Conservation (phyloP, 1,284 basidiomycete species). For the Waitea zeae region DNA sequence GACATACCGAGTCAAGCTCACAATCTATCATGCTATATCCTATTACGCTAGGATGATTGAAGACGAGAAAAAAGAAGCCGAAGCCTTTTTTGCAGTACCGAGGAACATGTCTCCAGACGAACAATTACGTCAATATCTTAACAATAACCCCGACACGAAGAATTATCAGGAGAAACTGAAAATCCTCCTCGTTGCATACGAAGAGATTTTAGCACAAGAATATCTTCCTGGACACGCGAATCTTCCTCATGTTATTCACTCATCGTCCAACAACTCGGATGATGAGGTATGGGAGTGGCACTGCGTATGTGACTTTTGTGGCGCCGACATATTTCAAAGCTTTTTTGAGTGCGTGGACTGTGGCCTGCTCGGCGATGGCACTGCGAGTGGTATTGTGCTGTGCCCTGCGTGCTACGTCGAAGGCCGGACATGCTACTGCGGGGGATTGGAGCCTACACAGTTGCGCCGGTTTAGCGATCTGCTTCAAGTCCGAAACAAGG, state of each 20-base stretch:
- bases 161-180: too few species aligned
- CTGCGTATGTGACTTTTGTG: constrained; percentile 59
- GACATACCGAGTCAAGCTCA: constrained; percentile 52
- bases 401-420: constrained; percentile 61
- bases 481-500: constrained; percentile 21
- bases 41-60: too few species aligned
- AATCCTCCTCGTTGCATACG: constrained; percentile 32
- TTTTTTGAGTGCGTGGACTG: constrained; percentile 52
- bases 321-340: constrained; percentile 59
- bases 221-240: constrained; percentile 18
- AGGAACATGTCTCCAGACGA: too few species aligned
- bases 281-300: too few species aligned
- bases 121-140: too few species aligned
- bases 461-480: constrained; percentile 23
- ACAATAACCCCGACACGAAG: too few species aligned
- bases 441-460: constrained; percentile 38
- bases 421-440: constrained; percentile 48
- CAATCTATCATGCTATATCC: constrained; percentile 34
- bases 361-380: constrained; percentile 7
- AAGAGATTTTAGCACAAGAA: constrained; percentile 40
- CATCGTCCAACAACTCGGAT: constrained; percentile 1
- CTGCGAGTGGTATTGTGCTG: constrained; percentile 22
- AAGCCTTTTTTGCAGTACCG: too few species aligned
- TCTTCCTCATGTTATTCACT: constrained; percentile 11
- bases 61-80: too few species aligned